These are phyloP conservation scores for Hymenoscyphus scutula DNA, from an alignment of 2,329 filamentous ascomycete genomes.

Conservation along the genomic window DNA sequence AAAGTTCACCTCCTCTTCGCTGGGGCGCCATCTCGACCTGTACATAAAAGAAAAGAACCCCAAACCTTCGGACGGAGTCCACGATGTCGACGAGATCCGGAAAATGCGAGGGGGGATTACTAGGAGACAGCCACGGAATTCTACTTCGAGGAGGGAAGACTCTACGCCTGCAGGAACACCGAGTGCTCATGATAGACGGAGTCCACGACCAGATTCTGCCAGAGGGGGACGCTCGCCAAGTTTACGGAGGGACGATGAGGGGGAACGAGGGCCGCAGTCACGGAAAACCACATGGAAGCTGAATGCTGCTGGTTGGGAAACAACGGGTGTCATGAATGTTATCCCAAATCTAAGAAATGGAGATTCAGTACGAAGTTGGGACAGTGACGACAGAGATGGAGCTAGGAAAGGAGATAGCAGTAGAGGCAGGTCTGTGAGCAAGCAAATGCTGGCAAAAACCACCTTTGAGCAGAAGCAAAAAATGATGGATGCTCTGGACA, in stretches of 20 bases:
- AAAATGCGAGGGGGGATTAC: slow-evolving; percentile 84
- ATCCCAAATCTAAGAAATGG: slow-evolving; percentile 53
- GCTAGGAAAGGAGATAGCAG: slow-evolving; percentile 32
- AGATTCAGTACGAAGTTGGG: slow-evolving; percentile 41
- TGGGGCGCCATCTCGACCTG: slow-evolving; percentile 89
- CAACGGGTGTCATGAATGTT: slow-evolving; percentile 75
- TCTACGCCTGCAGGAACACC: slow-evolving; percentile 58
- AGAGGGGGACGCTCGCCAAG: slow-evolving; percentile 36
- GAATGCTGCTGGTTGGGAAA: slow-evolving; percentile 64
- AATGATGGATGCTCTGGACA: slow-evolving; percentile 70
- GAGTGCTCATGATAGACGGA: slow-evolving; percentile 39
- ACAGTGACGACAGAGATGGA: slow-evolving; percentile 36
- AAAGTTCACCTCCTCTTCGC: slow-evolving; percentile 87
- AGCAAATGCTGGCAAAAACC: slow-evolving; percentile 47
- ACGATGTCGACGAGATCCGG: slow-evolving; percentile 85
- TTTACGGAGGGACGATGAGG: slow-evolving; percentile 37
- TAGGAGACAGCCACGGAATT: slow-evolving; percentile 73
- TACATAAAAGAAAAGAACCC: slow-evolving; percentile 95
- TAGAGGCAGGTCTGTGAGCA: slow-evolving; percentile 44
- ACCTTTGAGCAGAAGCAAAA: slow-evolving; percentile 64
- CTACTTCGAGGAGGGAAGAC: slow-evolving; percentile 50
- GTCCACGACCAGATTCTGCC: slow-evolving; percentile 34
- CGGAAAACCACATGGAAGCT: slow-evolving; percentile 31
- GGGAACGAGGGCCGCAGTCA: slow-evolving; percentile 41
- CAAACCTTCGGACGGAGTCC: slow-evolving; percentile 79